These are phyloP conservation scores for Neonothopanus nambi DNA, from an alignment of 1,284 basidiomycete species.

Conservation along the genomic window DNA sequence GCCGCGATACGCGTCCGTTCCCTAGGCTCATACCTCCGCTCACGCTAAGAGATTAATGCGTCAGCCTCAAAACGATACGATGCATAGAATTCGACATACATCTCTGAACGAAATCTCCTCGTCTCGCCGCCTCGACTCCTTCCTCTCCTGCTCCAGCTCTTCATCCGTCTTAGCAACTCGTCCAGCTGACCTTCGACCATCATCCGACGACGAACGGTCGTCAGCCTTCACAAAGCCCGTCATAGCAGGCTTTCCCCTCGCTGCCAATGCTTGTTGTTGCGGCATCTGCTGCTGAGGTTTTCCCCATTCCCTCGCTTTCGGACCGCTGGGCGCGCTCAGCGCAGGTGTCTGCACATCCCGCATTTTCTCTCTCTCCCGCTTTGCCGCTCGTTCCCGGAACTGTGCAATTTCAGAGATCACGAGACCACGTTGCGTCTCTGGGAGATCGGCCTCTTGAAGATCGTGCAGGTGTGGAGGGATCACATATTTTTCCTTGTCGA, in stretches of 20 bases:
- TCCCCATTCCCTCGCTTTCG: constrained; percentile 76
- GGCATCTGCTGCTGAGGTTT: constrained; percentile 57
- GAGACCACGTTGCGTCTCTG: constrained; percentile 91
- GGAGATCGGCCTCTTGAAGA: constrained; percentile 91
- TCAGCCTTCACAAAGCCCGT: constrained; percentile 75
- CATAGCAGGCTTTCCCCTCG: constrained; percentile 71
- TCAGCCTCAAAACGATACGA: constrained; percentile 2
- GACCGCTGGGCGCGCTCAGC: constrained; percentile 60
- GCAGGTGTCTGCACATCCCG: constrained; percentile 62
- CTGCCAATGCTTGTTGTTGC: constrained; percentile 33
- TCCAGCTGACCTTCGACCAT: constrained; percentile 36
- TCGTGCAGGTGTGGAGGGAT: constrained; percentile 95
- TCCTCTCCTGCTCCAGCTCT: constrained; percentile 78
- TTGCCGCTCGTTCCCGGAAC: constrained; percentile 86
- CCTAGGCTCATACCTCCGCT: constrained; percentile 78
- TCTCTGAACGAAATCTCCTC: constrained; percentile 84
- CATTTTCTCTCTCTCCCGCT: constrained; percentile 83
- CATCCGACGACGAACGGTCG: constrained; percentile 32
- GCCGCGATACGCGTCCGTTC: constrained; percentile 76
- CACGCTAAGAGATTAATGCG: constrained; percentile 52
- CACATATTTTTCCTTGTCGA: constrained; percentile 79
- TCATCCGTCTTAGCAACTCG: constrained; percentile 74
- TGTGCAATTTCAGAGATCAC: constrained; percentile 95
- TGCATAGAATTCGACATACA: constrained; percentile 48
- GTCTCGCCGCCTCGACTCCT: constrained; percentile 70